Base-by-base conservation (phyloP, 148 eudicot species). In the Rhododendron ovatum region DNA sequence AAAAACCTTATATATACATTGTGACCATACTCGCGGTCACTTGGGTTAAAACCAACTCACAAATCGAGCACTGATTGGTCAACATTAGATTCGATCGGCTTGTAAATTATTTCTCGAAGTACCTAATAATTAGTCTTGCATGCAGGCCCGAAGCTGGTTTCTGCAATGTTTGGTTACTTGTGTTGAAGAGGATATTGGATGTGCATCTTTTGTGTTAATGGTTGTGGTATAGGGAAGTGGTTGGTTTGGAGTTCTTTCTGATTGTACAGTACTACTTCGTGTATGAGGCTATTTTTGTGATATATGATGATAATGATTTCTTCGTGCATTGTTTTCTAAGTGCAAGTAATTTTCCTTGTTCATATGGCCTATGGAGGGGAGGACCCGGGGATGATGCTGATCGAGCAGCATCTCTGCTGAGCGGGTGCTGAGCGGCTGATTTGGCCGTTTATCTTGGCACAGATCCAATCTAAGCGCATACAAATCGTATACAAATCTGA, bases 211-310 rank as follows among this genome's bases (percentile, higher is more conserved):
- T 80, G 41, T 80, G 82, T 20, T 81, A 41, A 24, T 45, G 88
- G 48, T 82, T 86, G 87, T 87, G 87, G 86, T 69, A 84, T 86
- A 83, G 89, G 84, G 77, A 83, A 83, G 87, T 85, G 73, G 86
- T 41, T 71, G 81, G 59, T 84, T 90, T 92, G 88, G 87, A 35
- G 81, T 50, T 61, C 74, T 24, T 82, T 89, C 88, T 87, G 82
- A 37, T 48, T 89, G 89, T 89, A 87, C 79, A 84, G 83, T 51
- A 41, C 45, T 41, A 82, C 82, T 51, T 85, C 87, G 41, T 78
- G 41, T 45, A 26, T 79, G 30, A 53, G 12, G 24, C 80, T 83
- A 30, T 84, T 81, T 84, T 75, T 78, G 84, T 87, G 90, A 79
- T 85, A 50, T 37, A 22, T 84, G 76, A 71, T 71, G 76, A 71